phyloP scores from a whole-genome alignment of 1,139 yeast genomes.

The Citeromyces hawaiiensis region DNA sequence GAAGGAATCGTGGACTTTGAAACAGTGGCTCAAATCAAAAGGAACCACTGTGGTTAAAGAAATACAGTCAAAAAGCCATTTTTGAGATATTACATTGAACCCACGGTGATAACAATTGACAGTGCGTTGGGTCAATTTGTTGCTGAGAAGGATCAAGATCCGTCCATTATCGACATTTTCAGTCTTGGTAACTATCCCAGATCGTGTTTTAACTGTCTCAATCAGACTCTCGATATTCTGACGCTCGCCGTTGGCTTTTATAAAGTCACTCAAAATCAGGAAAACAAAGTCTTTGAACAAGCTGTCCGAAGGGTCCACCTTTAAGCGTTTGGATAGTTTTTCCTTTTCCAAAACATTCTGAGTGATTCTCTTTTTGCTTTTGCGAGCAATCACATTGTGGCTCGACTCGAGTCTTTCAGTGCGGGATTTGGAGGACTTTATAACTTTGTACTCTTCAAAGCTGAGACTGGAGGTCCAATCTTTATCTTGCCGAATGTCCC shows the following conservation, averaged over 20 bases:
- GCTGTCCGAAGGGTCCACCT: constrained; percentile 8
- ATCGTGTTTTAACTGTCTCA: constrained; percentile 27
- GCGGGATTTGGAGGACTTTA: constrained; percentile 15
- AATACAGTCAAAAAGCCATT: constrained; percentile 65
- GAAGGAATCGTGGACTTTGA: constrained; percentile 19
- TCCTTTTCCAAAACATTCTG: constrained; percentile 9
- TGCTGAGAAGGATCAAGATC: constrained; percentile 28
- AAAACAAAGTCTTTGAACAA: constrained; percentile 23
- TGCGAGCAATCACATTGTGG: constrained; percentile 3
- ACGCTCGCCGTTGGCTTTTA: constrained; percentile 15
- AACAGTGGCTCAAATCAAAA: constrained; percentile 48
- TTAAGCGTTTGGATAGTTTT: constrained; percentile 6
- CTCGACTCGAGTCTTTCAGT: constrained; percentile 5
- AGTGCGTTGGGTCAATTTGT: constrained; percentile 32
- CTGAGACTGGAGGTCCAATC: constrained; percentile 42
- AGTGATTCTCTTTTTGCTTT: constrained; percentile 6
- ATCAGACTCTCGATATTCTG: constrained; percentile 22
- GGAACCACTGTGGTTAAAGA: constrained; percentile 26
- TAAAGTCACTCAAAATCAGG: constrained; percentile 16
- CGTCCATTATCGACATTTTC: constrained; percentile 9
- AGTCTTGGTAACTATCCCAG: constrained; percentile 28
- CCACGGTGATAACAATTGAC: constrained; percentile 28
- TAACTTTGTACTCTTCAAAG: constrained; percentile 33
- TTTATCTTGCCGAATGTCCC: constrained; percentile 59
- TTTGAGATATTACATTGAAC: constrained; percentile 48